Evolutionary conservation across 208 protist species (phyloP), one percentile per base, ranked within the genome.

Genomic region (Trypanosoma rangeli): DNA sequence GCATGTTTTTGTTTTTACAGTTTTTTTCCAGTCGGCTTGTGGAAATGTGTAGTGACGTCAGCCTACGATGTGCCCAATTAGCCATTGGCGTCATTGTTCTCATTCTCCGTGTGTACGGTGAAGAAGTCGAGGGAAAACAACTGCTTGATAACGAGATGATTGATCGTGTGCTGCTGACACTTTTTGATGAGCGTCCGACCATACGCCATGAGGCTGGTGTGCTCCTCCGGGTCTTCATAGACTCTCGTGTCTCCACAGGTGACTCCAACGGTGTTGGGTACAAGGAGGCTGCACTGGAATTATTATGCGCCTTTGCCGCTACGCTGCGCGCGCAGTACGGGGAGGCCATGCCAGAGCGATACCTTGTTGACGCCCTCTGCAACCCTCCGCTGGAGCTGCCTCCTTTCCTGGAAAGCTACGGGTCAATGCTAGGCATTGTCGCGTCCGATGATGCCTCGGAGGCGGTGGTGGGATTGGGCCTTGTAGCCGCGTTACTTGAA

Each of bases 121-220:
- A 87, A 48, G 79, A 73, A 35, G 63, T 70, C 16, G 89, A 92
- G 65, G 82, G 79, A 22, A 83, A 78, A 55, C 84, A 87, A 73
- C 60, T 90, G 35, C 72, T 95, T n/a, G 79, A 66, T 37, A 91
- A 89, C 67, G 87, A 93, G 49, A 85, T 86, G 75, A 77, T 97
- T 29, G 89, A 97, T 72, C 76, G 82, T 58, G 86, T 86, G 42
- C 75, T 97, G 20, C 62, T 92, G 31, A 86, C 74, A 4, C 65
- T 97, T 10, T 94, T 97, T 70, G 90, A 95, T 66, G 92, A 97
- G 73, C 88, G 90, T n/a, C 85, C 87, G 22, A 92, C 80, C 12
- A 85, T 97, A 48, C 87, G 92, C 1, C 73, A 76, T 15, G 92
- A 91, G 48, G 89, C 90, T 9, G 92, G 92, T 16, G 70, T 90